Conservation (phyloP, 768 basidiomycete genomes). For the Rhizopogon vinicolor region DNA sequence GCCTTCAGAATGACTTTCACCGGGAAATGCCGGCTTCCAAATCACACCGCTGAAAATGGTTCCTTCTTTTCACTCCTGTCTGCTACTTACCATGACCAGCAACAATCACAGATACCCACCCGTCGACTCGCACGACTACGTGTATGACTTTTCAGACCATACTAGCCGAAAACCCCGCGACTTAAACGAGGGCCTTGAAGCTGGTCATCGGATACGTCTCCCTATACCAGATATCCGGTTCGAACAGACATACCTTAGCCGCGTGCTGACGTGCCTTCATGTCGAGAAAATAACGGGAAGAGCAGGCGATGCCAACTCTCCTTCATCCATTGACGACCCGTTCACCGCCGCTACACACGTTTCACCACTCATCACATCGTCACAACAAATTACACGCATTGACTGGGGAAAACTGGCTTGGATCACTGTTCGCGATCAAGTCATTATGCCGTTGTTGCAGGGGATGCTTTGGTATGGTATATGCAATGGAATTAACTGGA, state of each 20-base stretch:
- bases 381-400: conserved; percentile 36
- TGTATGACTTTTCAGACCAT: conserved; percentile 12
- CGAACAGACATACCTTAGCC: conserved; percentile 65
- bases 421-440: conserved; percentile 64
- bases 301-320: conserved; percentile 18
- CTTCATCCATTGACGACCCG: conserved; percentile 11
- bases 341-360: conserved; percentile 18
- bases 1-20: too few relatives aligned
- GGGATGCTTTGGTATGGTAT: conserved; percentile 58
- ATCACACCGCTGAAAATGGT: not conserved
- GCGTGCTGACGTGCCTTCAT: conserved; percentile 49
- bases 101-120: conserved; percentile 1
- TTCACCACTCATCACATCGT: conserved; percentile 22
- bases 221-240: conserved; percentile 76
- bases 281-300: conserved; percentile 24
- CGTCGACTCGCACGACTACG: conserved; percentile 14
- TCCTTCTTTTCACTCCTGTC: not conserved
- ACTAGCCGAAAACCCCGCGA: conserved; percentile 10
- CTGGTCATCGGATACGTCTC: conserved; percentile 31
- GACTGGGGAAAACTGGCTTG: conserved; percentile 58
- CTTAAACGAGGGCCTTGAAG: conserved; percentile 7
- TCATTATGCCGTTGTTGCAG: conserved; percentile 63
- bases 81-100: conserved; percentile 17
- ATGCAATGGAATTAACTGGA: not conserved
- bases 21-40: not conserved